These are phyloP conservation scores for Diplodia corticola DNA, from an alignment of 2,329 filamentous ascomycete genomes.

Conservation along the genomic window DNA sequence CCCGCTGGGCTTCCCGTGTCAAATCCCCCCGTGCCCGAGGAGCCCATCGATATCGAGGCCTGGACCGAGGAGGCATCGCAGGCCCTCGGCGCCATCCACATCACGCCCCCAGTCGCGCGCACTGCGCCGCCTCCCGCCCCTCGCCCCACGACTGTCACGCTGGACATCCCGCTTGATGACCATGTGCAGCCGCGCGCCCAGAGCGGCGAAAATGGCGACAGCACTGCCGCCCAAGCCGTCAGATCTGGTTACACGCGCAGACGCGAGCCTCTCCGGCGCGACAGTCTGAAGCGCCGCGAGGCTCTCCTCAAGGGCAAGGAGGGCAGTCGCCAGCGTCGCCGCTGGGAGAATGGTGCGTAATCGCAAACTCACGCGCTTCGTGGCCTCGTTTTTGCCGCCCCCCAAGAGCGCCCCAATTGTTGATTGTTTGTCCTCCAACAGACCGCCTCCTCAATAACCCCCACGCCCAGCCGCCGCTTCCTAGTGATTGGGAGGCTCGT, in stretches of 20 bases:
- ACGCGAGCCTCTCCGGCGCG: slow-evolving; percentile 57
- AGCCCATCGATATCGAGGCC: slow-evolving; percentile 46
- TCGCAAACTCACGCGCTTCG: not conserved
- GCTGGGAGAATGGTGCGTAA: slow-evolving; percentile 86
- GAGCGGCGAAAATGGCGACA: slow-evolving; percentile 31
- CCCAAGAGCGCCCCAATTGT: not conserved
- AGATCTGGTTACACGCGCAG: slow-evolving; percentile 51
- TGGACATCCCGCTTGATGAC: slow-evolving; percentile 77
- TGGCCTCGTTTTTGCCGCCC: not conserved
- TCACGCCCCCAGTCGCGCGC: slow-evolving; percentile 35
- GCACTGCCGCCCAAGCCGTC: slow-evolving; percentile 47
- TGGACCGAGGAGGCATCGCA: slow-evolving; percentile 51
- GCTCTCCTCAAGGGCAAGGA: slow-evolving; percentile 85
- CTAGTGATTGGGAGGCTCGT: slow-evolving; percentile 78
- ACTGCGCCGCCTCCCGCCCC: slow-evolving; percentile 25
- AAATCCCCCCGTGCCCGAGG: not conserved
- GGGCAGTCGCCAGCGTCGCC: slow-evolving; percentile 77
- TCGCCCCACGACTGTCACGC: slow-evolving; percentile 60
- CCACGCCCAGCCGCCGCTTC: slow-evolving; percentile 76
- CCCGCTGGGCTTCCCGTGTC: not conserved
- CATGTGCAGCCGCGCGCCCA: slow-evolving; percentile 35
- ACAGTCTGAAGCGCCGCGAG: slow-evolving; percentile 68
- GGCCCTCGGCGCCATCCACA: slow-evolving; percentile 43
- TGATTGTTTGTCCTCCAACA: slow-evolving; percentile 38
- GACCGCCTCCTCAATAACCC: slow-evolving; percentile 87